Evolutionary conservation across 116 monocot genomes (phyloP).

Genomic region (Dioscorea cayenensis): DNA sequence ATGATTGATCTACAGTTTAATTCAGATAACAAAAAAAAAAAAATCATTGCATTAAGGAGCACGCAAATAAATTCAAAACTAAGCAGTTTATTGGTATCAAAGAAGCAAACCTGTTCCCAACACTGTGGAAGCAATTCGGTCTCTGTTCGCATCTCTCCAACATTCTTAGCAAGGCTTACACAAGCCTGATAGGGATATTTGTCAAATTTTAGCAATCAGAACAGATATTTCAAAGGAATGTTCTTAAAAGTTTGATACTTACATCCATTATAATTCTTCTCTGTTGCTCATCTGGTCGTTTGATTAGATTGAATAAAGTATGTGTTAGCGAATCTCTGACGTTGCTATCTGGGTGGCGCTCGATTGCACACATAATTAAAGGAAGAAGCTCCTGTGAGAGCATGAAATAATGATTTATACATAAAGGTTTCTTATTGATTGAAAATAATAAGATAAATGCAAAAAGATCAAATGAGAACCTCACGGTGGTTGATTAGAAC

Average conservation of each 20-base stretch:
- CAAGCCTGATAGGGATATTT: constrained; percentile 61
- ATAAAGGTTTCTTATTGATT: constrained; percentile 4
- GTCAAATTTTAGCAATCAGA: background rate
- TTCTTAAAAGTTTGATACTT: constrained; percentile 12
- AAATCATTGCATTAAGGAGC: background rate
- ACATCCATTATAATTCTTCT: constrained; percentile 99
- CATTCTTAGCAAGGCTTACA: constrained; percentile 88
- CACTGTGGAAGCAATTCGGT: constrained; percentile 99
- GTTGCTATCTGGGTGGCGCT: constrained; percentile 85
- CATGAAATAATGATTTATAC: background rate
- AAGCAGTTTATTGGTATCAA: background rate
- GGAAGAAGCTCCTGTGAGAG: constrained; percentile 92
- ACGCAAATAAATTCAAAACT: background rate
- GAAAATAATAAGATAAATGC: constrained; percentile 4
- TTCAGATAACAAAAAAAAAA: background rate
- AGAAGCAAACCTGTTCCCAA: constrained; percentile 86
- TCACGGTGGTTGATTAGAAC: constrained; percentile 99
- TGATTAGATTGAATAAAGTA: constrained; percentile 97
- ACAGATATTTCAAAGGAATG: background rate
- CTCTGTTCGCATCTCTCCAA: constrained; percentile 99
- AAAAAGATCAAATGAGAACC: constrained; percentile 57
- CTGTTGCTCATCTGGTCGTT: constrained; percentile 98
- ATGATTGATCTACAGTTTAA: constrained; percentile 76
- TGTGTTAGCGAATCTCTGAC: constrained; percentile 90
- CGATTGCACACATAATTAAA: constrained; percentile 98